Evolutionary conservation across 306 rosid genomes (phyloP), one percentile per base, ranked within the genome.

Genomic region (Boehmeria nivea): DNA sequence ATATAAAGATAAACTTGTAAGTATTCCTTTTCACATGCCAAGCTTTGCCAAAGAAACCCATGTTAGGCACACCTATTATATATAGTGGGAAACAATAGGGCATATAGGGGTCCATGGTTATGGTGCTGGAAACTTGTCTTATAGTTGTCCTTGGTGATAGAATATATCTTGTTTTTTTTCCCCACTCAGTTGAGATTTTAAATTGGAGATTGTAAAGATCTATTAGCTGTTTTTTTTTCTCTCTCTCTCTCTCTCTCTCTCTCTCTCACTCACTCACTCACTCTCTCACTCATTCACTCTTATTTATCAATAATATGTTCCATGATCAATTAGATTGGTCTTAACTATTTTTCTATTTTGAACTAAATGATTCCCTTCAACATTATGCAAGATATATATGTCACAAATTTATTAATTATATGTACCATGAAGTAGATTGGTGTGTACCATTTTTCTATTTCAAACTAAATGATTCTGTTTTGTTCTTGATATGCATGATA

Each of bases 61-160:
- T 74, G 80, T 76, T 73, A 74, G 84, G 76, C 64, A 66, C 55
- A 72, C 46, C 59, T 33, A 54, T 34, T 68, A 75, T 12, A 52
- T 52, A 24, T 70, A 75, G 85, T 75, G 95, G 87, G 83, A 81
- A 82, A 76, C 95, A 77, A 62, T 53, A 78, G 76, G 60, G 83
- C 80, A 71, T 14, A 64, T 49, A n/a, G 0, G 86, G 84, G 78
- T 79, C 94, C 82, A 61, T 26, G 34, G 51, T 50, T 44, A 67
- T 63, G 63, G 67, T 66, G 79, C 66, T 31, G 61, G 26, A 38
- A 15, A 59, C 73, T 75, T 83, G 94, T 80, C 83, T 61, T 69
- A 65, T 79, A 65, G 71, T 64, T 77, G 94, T 87, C 83, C 59
- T 56, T 27, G 57, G 16, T 2, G 51, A 28, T 56, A 60, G 39